These are phyloP conservation scores for Filosporella fistucella DNA, from an alignment of 495 filamentous ascomycete species.

Conservation along the genomic window DNA sequence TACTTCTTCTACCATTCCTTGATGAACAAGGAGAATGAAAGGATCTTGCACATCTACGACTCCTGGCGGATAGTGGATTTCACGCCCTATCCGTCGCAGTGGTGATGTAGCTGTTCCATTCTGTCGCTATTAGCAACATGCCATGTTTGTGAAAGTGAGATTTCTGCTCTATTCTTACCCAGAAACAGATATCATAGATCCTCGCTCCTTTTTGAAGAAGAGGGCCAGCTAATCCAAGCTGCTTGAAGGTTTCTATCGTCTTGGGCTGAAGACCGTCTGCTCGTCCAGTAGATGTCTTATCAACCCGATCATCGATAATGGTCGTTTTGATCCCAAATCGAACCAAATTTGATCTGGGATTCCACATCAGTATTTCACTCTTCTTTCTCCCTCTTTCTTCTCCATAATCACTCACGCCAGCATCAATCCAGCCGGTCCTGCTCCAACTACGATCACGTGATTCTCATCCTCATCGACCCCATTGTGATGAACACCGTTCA, in stretches of 20 bases:
- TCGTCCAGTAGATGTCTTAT: conserved; percentile 48
- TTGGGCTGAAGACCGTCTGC: conserved; percentile 59
- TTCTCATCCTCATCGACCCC: background rate
- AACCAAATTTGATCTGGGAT: conserved; percentile 52
- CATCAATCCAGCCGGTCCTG: conserved; percentile 68
- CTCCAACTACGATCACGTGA: conserved; percentile 61
- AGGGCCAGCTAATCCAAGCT: conserved; percentile 61
- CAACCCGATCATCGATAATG: conserved; percentile 33
- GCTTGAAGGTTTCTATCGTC: conserved; percentile 61
- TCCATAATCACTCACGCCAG: conserved; percentile 44
- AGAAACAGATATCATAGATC: conserved; percentile 69
- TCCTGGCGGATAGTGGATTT: conserved; percentile 49
- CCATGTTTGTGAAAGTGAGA: background rate
- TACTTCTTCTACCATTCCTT: conserved; percentile 67
- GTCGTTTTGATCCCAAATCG: conserved; percentile 50
- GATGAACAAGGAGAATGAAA: conserved; percentile 68
- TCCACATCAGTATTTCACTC: background rate
- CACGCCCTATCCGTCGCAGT: conserved; percentile 45
- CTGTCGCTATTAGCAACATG: conserved; percentile 19
- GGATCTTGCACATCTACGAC: conserved; percentile 68
- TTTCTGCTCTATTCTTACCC: conserved; percentile 44
- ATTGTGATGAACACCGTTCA: background rate
- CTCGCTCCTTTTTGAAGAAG: conserved; percentile 57
- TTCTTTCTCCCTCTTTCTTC: background rate
- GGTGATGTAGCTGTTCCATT: conserved; percentile 40